Evolutionary conservation across 2,329 filamentous ascomycete species (phyloP), one percentile per base, ranked within the genome.

Genomic region (Aspergillus ochraceus): DNA sequence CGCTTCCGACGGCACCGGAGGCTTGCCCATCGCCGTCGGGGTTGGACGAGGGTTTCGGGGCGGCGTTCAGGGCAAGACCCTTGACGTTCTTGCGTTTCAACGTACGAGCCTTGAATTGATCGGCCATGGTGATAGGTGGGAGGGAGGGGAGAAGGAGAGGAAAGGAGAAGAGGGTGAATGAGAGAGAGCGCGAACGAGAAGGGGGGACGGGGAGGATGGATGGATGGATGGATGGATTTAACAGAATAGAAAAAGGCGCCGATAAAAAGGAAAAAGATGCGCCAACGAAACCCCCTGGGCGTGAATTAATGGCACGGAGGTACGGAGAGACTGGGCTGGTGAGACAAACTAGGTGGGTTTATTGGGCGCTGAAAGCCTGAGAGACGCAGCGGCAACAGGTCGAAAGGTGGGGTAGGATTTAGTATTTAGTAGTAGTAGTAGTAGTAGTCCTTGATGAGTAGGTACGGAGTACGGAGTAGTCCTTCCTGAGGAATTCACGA

Each of bases 1-100:
- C 79, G 70, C 87, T 86, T 24, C 81, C 84, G 57, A 83, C 68
- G 60, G 85, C 82, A 29, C 86, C 86, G 9, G 86, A 84, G 56
- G 84, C 78, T 70, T 88, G 86, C 51, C 83, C 74, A 71, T 89
- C 90, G 61, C 87, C 88, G 70, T 92, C 90, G 50, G 91, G 89
- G 56, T 88, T 86, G 57, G 87, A 80, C 53, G 86, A 81, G 63
- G 82, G 71, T 65, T 92, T 91, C 47, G 91, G 89, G 51, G 90
- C 88, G 53, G 91, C 88, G 71, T 87, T 93, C 73, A 99, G 83
- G 67, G 92, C 93, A 54, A 99, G 88, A 42, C 93, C 94, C 81
- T 98, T 98, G 78, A 96, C 90, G 76, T 99, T 99, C 86, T 98
- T 97, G 84, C 94, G 90, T 88, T 97, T 98, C 88, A 99, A 90